A percentile compares a stretch with the other conserved stretches of the same genome.
These are phyloP conservation scores for Danielia reshetovae DNA, from an alignment of 805 yeast species.

Conservation along the genomic window DNA sequence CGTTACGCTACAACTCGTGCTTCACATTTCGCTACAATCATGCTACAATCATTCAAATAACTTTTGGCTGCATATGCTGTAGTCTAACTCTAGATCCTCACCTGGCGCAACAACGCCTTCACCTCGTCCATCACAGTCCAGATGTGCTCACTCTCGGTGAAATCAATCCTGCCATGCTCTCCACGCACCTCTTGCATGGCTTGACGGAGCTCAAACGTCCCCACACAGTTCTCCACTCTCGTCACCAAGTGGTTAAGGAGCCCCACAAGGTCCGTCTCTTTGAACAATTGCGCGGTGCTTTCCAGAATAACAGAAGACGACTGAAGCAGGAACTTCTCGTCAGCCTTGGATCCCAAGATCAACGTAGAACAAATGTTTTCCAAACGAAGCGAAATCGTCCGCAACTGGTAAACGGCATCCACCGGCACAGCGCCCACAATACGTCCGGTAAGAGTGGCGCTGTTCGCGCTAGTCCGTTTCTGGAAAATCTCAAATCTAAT, in stretches of 20 bases:
- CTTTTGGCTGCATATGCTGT: no score
- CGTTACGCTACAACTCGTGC: no score
- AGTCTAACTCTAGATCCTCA: no score
- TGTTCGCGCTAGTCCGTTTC: slow-evolving; percentile 16
- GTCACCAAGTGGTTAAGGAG: slow-evolving; percentile 64
- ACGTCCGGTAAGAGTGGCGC: slow-evolving; percentile 21
- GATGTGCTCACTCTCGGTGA: slow-evolving; percentile 17
- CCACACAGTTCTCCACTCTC: slow-evolving; percentile 60
- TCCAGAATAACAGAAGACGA: slow-evolving; percentile 24
- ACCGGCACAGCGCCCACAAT: slow-evolving; percentile 38
- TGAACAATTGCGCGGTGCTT: slow-evolving; percentile 17
- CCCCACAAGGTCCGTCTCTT: slow-evolving; percentile 44
- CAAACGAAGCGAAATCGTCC: slow-evolving; percentile 52
- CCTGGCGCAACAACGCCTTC: slow-evolving; percentile 1
- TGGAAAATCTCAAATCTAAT: slow-evolving; percentile 51
- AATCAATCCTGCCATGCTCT: slow-evolving; percentile 19
- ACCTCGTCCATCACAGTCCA: slow-evolving; percentile 25
- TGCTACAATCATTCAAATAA: no score
- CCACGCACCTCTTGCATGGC: slow-evolving; percentile 17
- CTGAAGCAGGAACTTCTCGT: slow-evolving; percentile 23
- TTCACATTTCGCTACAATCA: no score
- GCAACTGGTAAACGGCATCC: slow-evolving; percentile 47
- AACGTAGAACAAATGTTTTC: slow-evolving; percentile 55
- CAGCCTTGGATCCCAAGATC: slow-evolving; percentile 37
- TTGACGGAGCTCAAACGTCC: slow-evolving; percentile 31